A percentile compares a stretch with the other conserved stretches of the same genome.
Conservation (phyloP, 805 yeast genomes). For the Komagataella mondaviorum region DNA sequence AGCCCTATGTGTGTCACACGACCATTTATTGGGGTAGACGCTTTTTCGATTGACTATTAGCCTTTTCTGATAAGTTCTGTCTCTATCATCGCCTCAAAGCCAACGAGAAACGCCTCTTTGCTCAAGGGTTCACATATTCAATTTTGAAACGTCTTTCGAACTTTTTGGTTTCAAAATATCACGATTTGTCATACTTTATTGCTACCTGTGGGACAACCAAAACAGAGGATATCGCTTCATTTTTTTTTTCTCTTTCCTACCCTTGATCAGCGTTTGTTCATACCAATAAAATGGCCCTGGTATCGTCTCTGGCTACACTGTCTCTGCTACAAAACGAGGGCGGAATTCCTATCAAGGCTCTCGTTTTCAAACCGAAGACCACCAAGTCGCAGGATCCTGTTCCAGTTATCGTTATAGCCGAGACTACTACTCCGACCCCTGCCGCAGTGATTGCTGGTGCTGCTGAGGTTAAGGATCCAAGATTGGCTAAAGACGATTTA, state of each 20-base stretch:
- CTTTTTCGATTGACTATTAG: not conserved
- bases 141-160: not conserved
- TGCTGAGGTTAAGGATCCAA: constrained; percentile 69
- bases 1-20: not conserved
- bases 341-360: constrained; percentile 49
- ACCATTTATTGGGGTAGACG: not conserved
- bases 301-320: constrained; percentile 52
- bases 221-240: not conserved
- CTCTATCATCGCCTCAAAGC: not conserved
- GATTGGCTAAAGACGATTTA: constrained; percentile 76
- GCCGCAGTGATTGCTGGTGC: constrained; percentile 47
- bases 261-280: not conserved
- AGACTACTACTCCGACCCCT: constrained; percentile 59
- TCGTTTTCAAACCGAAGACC: constrained; percentile 87
- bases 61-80: not conserved
- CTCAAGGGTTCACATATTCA: not conserved
- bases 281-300: constrained; percentile 39
- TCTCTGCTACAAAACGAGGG: constrained; percentile 43
- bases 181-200: not conserved
- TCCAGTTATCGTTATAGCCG: constrained; percentile 72
- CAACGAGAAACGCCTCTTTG: not conserved
- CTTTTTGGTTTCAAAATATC: not conserved
- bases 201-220: not conserved
- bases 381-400: constrained; percentile 68
- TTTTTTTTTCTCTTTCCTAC: not conserved